A percentile compares a stretch with the other conserved stretches of the same genome.
phyloP scores from a whole-genome alignment of 306 rosid genomes.

The Rosa rugosa region DNA sequence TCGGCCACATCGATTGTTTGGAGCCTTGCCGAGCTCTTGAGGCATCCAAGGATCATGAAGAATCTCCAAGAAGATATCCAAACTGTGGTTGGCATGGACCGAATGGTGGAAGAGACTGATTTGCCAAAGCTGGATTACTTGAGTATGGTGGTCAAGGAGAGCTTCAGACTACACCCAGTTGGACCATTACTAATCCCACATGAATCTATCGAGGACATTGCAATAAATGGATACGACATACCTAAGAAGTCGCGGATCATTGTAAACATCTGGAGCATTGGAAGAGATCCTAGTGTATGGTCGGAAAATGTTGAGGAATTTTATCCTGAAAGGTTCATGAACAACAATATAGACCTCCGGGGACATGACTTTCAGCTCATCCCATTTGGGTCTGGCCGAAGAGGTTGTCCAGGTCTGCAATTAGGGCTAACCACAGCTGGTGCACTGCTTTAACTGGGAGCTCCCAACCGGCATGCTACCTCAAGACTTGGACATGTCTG shows the following conservation, averaged over 20 bases:
- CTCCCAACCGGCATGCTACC: conserved; percentile 24
- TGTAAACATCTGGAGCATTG: not conserved
- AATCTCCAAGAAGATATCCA: conserved; percentile 40
- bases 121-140: conserved; percentile 31
- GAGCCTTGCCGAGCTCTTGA: conserved; percentile 43
- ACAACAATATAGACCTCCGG: not conserved
- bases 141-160: conserved; percentile 30
- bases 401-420: conserved; percentile 15
- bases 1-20: conserved; percentile 17
- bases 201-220: conserved; percentile 18
- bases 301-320: not conserved
- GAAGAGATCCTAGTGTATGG: not conserved
- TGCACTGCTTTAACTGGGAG: conserved; percentile 46
- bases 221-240: conserved; percentile 18
- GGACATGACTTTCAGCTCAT: conserved; percentile 28
- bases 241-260: conserved; percentile 15
- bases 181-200: conserved; percentile 22
- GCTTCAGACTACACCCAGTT: conserved; percentile 32
- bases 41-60: conserved; percentile 39
- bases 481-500: conserved; percentile 37
- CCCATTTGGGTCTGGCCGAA: conserved; percentile 39
- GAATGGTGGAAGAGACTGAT: conserved; percentile 37
- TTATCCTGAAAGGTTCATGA: not conserved
- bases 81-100: conserved; percentile 27
- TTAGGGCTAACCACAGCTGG: conserved; percentile 22